Conservation (phyloP, 352 stramenopile species). For the Pythium monospermum region DNA sequence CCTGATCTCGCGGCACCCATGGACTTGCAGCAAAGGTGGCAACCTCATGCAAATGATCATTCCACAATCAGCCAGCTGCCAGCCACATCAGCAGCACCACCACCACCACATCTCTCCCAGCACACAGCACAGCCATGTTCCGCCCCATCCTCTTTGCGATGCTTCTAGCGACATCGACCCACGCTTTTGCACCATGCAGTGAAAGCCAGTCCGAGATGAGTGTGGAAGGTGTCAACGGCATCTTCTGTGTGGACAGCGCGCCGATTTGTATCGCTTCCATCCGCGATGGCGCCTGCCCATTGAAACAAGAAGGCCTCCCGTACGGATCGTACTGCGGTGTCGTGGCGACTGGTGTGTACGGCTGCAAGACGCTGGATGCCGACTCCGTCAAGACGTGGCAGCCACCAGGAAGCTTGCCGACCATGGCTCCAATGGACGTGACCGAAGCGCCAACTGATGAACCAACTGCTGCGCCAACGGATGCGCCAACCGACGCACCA, state of each 20-base stretch:
- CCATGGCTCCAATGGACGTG: not conserved
- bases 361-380: conserved; percentile 2
- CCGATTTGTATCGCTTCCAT: not conserved
- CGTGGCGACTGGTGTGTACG: conserved; percentile 2
- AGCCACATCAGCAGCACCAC: not conserved
- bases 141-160: too few species aligned
- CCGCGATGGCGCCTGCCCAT: conserved; percentile 1
- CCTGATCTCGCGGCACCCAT: too few species aligned
- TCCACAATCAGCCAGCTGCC: not conserved
- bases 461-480: not conserved
- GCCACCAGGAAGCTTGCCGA: not conserved
- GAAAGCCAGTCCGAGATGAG: not conserved
- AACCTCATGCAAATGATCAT: too few species aligned
- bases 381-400: not conserved
- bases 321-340: conserved; percentile 8
- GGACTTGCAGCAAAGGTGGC: too few species aligned
- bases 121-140: too few species aligned
- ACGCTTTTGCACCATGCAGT: too few species aligned
- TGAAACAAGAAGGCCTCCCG: not conserved
- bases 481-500: not conserved
- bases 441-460: not conserved
- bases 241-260: not conserved
- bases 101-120: not conserved
- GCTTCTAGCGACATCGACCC: too few species aligned
- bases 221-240: conserved; percentile 4